Evolutionary conservation across 1,139 yeast species (phyloP).

Genomic region (Blastobotrys apis): DNA sequence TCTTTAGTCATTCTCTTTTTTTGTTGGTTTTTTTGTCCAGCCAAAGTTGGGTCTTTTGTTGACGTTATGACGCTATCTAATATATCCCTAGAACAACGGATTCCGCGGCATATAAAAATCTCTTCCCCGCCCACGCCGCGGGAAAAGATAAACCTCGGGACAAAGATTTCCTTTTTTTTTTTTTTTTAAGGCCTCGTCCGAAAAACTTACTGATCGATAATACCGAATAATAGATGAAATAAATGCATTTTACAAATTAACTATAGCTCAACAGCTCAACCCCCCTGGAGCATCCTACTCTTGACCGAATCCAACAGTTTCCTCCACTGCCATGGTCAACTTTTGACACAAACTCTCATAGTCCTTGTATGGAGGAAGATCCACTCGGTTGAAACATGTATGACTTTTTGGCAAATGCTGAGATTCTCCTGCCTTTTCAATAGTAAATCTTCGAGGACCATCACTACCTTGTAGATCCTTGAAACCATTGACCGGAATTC

Average conservation of each 20-base stretch:
- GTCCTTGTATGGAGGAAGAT: conserved; percentile 77
- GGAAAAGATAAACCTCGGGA: too few relatives aligned
- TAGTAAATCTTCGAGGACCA: conserved; percentile 97
- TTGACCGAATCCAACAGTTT: conserved; percentile 95
- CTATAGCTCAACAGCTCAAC: too few relatives aligned
- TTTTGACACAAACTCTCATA: conserved; percentile 75
- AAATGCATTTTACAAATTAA: too few relatives aligned
- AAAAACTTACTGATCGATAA: too few relatives aligned
- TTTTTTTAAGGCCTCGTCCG: too few relatives aligned
- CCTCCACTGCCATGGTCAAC: conserved; percentile 83
- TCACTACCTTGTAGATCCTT: conserved; percentile 97
- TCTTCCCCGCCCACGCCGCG: too few relatives aligned
- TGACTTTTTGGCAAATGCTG: conserved; percentile 95
- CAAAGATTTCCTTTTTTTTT: too few relatives aligned
- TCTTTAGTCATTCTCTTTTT: not conserved
- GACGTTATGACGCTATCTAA: too few relatives aligned
- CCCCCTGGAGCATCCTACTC: too few relatives aligned
- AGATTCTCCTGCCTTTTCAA: conserved; percentile 94
- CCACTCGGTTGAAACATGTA: conserved; percentile 91
- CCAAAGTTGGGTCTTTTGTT: not conserved
- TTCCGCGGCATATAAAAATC: too few relatives aligned
- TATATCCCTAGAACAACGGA: too few relatives aligned
- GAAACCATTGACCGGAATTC: conserved; percentile 98
- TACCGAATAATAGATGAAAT: too few relatives aligned
- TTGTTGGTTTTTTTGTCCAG: not conserved